Percentiles rank a stretch among this genome's conserved stretches.
Evolutionary conservation across 257 asterid genomes (phyloP).

Genomic region (Thymus mandschuricus): DNA sequence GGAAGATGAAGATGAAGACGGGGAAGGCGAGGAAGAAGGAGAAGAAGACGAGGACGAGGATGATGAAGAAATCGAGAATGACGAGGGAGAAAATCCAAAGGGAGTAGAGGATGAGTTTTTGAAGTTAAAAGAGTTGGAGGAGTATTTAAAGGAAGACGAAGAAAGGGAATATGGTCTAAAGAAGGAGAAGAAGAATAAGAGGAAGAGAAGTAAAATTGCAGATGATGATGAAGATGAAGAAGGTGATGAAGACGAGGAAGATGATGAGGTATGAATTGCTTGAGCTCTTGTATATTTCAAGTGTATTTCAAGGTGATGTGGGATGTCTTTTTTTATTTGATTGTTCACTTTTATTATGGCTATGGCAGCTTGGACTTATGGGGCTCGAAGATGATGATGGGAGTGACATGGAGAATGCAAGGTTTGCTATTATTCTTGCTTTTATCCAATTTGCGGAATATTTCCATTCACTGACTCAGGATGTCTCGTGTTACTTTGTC

Average conservation of each 20-base stretch:
- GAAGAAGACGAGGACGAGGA: slow-evolving; percentile 33
- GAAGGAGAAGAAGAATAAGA: slow-evolving; percentile 49
- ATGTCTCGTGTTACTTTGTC: neutral
- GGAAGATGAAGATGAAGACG: slow-evolving; percentile 33
- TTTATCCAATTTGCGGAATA: no score
- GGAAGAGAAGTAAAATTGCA: slow-evolving; percentile 36
- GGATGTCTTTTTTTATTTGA: slow-evolving; percentile 30
- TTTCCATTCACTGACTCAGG: neutral
- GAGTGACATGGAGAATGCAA: slow-evolving; percentile 52
- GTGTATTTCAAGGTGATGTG: neutral
- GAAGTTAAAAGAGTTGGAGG: slow-evolving; percentile 82
- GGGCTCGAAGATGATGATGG: slow-evolving; percentile 64
- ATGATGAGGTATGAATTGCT: slow-evolving; percentile 56
- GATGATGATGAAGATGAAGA: slow-evolving; percentile 51
- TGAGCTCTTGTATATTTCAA: slow-evolving; percentile 1
- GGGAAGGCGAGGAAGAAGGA: slow-evolving; percentile 25
- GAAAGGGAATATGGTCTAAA: slow-evolving; percentile 71
- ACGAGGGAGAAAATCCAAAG: slow-evolving; percentile 32
- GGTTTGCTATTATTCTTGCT: slow-evolving; percentile 42
- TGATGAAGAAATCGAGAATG: slow-evolving; percentile 30
- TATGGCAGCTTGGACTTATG: slow-evolving; percentile 65
- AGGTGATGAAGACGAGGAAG: slow-evolving; percentile 45
- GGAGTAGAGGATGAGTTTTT: slow-evolving; percentile 82
- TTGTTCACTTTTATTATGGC: slow-evolving; percentile 23
- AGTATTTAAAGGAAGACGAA: slow-evolving; percentile 72